Base-by-base conservation (phyloP, 306 rosid species). In the Vicia villosa region DNA sequence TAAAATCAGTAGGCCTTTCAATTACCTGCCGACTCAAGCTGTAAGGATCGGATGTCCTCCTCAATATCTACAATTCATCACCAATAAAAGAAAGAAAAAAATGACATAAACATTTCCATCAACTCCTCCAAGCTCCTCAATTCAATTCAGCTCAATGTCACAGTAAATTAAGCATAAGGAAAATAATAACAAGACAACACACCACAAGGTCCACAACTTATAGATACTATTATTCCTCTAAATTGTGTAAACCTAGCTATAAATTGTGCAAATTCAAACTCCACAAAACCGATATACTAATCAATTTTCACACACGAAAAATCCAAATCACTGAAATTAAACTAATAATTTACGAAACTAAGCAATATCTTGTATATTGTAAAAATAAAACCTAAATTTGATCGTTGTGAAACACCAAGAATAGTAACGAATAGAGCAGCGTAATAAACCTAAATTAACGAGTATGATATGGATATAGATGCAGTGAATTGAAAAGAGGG, bases 31-130 rank as follows among this genome's bases (percentile, higher is more conserved):
- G 85, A 81, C 12, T 91, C 97, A 16, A 91, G 96, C 85, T 91
- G 94, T 65, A 91, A 82, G 47, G 91, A 81, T 49, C 96, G 94
- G 80, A 91, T 89, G 45, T 91, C 96, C 82, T 87, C 96, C 79
- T 87, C 96, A 37, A 91, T 84, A 84, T 89, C 97, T 87, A 81
- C 8, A 74, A 85, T 79, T 67, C 41, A 54, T 50, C 68, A 62
- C 22, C 13, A 38, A 38, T 5, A 38, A 36, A 16, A 61, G 0
- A 74, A 17, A 37, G 76, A 74, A 20, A 21, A 32, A 38, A 54
- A 63, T 20, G 34, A 13, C 41, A 72, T 4, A 46, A 43, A 80
- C 15, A 59, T 65, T 45, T 13, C 28, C 15, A 41, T 58, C 63
- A 77, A 72, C 37, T 42, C 42, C 59, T 38, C 42, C 24, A 43